Evolutionary conservation across 1,139 yeast genomes (phyloP), one percentile per base, ranked within the genome.

Genomic region (Entelexis sorbosivorans): DNA sequence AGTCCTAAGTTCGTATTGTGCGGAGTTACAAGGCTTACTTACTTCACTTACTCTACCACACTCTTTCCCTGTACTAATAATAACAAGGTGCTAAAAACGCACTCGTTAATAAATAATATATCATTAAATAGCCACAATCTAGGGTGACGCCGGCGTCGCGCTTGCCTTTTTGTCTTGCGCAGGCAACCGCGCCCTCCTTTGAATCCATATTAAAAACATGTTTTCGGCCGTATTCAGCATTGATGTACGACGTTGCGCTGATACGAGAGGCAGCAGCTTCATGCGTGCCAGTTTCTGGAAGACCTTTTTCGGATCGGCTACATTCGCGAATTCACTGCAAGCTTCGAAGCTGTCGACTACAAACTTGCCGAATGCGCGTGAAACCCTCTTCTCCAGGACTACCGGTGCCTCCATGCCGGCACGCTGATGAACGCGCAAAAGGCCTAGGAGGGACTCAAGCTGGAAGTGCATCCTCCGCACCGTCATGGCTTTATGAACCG

Each of bases 271-370:
- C 6, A 42, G 29, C 10, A 42, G 36, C 36, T 42, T 42, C 3
- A 22, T 22, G 13, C 36, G 36, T 11, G 31, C 45, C 3, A 42
- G 26, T 10, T 42, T 42, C 29, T 32, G 45, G 19, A 49, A 34
- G 7, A 45, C 43, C 4, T 2, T 10, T 14, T n/a, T 8, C 1
- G 31, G 22, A 6, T 22, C 32, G 8, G 14, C 4, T 29, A 10
- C 38, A 7, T 36, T 9, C 17, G n/a, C n/a, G 3, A 42, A 6
- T 13, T 22, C 35, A 8, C 31, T n/a, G 32, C 48, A 42, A 5
- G 44, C 48, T 6, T 26, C 29, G 8, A 45, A n/a, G 17, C 55
- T 50, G 14, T 43, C 26, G 11, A 45, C 52, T 1, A 52, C 29
- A 4, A 40, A 44, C 14, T 14, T 4, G 8, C 53, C 55, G n/a